A percentile compares a stretch with the other conserved stretches of the same genome.
phyloP scores from a whole-genome alignment of 495 filamentous ascomycete genomes.

The Poronia punctata region DNA sequence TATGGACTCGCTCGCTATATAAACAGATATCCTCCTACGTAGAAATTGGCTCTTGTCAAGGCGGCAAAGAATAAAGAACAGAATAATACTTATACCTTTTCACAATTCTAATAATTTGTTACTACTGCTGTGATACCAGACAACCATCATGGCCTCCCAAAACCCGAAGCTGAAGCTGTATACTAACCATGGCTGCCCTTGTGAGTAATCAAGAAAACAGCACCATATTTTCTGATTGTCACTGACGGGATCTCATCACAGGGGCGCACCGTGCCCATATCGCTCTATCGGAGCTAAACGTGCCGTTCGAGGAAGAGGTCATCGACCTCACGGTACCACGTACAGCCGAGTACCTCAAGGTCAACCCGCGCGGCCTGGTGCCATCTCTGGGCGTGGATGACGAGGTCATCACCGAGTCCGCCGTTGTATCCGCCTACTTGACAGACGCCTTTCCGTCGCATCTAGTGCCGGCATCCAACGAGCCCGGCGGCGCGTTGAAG shows the following conservation, averaged over 20 bases:
- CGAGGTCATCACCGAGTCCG: slow-evolving; percentile 65
- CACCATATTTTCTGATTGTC: not conserved
- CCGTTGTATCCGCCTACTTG: slow-evolving; percentile 71
- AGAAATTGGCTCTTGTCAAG: too few species aligned
- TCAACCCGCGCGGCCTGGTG: slow-evolving; percentile 83
- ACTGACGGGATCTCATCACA: slow-evolving; percentile 4
- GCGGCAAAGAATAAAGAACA: too few species aligned
- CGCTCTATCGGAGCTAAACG: slow-evolving; percentile 59
- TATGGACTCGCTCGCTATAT: too few species aligned
- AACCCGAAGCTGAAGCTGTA: slow-evolving; percentile 51
- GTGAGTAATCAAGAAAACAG: slow-evolving; percentile 15
- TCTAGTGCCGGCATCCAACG: slow-evolving; percentile 42
- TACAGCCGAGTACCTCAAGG: slow-evolving; percentile 73
- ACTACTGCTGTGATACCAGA: too few species aligned
- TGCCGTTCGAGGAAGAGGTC: slow-evolving; percentile 72
- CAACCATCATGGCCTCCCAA: slow-evolving; percentile 22
- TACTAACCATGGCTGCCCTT: slow-evolving; percentile 73
- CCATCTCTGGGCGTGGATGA: slow-evolving; percentile 65
- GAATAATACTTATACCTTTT: not conserved
- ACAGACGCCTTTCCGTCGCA: slow-evolving; percentile 44
- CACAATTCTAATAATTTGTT: not conserved
- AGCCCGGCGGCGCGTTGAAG: slow-evolving; percentile 34
- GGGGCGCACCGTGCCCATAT: slow-evolving; percentile 78
- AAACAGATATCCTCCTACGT: too few species aligned
- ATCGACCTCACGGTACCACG: slow-evolving; percentile 69